Evolutionary conservation across 345 rosid genomes (phyloP), one percentile per base, ranked within the genome.

Genomic region (Acer campestre): DNA sequence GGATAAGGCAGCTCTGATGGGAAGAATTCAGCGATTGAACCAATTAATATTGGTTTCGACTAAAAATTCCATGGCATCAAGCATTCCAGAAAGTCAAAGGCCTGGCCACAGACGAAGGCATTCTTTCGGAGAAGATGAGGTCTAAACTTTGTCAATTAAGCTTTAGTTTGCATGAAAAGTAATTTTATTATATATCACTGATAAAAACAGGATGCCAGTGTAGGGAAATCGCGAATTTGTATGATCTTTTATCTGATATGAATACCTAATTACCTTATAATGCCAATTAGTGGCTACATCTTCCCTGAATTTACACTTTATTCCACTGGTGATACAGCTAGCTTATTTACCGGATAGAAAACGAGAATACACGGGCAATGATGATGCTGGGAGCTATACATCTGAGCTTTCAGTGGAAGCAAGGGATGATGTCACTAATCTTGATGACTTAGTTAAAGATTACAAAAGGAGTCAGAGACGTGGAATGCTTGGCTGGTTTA

Each of bases 401-500:
- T 82, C 92, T 75, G 94, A 85, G 88, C 85, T 82, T 77, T 86
- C 92, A 16, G 66, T 77, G 20, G 97, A 89, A 67, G 81, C 84
- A 38, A 86, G 87, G 83, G 92, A 88, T 80, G 94, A 83, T 62
- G 73, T 80, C 67, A 82, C 86, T 53, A 80, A 84, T 79, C 80
- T 88, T 71, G 95, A 93, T 78, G 95, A 93, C 76, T 80, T 90
- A 85, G 88, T 87, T 70, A 93, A 89, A 83, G 95, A 90, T 86
- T 86, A 78, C 73, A 91, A 82, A 89, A 85, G 79, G 76, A 91
- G 85, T 82, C 87, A 70, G 82, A 85, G 82, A 78, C 87, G 89
- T 68, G 97, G 94, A 82, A 89, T 94, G 98, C 94, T 94, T 84
- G 97, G 93, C 77, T 94, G 98, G 98, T 91, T 94, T 83, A 94